Evolutionary conservation across 1,139 yeast genomes (phyloP), one percentile per base, ranked within the genome.

Genomic region (Komagataea norvegica): DNA sequence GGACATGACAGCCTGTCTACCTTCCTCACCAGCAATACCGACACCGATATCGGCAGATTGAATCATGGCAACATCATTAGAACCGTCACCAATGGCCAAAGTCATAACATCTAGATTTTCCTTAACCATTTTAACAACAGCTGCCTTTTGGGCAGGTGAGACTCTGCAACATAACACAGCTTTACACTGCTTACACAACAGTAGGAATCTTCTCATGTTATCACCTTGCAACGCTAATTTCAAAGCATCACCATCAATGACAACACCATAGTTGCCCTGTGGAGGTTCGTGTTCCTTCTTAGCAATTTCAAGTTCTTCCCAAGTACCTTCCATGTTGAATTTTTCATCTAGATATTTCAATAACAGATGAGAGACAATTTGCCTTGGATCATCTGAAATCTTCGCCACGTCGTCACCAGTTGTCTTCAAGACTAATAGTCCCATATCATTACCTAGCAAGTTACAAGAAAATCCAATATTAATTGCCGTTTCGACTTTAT

Each of bases 1-100:
- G n/a, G 95, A 82, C 98, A 91, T 91, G 8, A 81, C 97, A 8
- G 98, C 98, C 60, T 89, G 97, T 34, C 97, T 71, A 49, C 98
- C 98, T 68, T 91, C 98, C 64, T 87, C 95, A 60, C 98, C 98
- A 36, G 95, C 95, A 54, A 91, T 91, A 61, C 98, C 98, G 34
- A 91, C 91, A 51, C 98, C 98, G 26, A 91, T 94, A 62, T 91
- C 94, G 1, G 98, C 98, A 31, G 95, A 91, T 60, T 91, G 97
- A 49, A 91, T 91, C 98, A 91, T 91, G 3, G 97, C 94, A 43
- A 91, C 98, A 64, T 91, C 98, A 59, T 91, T 91, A 27, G 97
- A 94, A 43, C 98, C 98, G 61, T 91, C 98, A 48, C 98, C 98
- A 59, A 91, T 85, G 2, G 97, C 93, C 45, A 91, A 67, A 2